These are phyloP conservation scores for Ogataea trehaloabstinens DNA, from an alignment of 805 yeast species.

Conservation along the genomic window DNA sequence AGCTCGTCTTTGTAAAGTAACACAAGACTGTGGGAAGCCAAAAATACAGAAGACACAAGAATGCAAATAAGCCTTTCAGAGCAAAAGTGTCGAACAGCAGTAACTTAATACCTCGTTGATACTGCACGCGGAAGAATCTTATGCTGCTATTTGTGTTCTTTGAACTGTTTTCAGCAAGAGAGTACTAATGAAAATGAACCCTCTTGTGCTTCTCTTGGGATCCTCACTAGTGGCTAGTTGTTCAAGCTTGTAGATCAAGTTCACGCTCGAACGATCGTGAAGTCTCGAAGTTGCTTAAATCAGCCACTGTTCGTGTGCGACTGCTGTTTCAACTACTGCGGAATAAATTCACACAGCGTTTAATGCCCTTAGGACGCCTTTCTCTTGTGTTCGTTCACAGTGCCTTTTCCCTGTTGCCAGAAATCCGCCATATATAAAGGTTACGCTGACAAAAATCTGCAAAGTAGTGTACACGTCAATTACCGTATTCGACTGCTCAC, in stretches of 20 bases:
- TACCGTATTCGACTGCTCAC: not conserved
- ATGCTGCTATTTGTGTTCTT: too few relatives aligned
- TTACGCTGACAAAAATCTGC: not conserved
- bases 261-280: too few relatives aligned
- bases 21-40: too few relatives aligned
- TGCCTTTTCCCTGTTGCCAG: not conserved
- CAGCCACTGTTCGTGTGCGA: not conserved
- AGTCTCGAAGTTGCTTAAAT: too few relatives aligned
- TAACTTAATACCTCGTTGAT: constrained; percentile 24
- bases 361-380: not conserved
- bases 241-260: not conserved
- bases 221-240: not conserved
- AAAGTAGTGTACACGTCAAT: not conserved
- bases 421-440: not conserved
- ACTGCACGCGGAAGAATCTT: too few relatives aligned
- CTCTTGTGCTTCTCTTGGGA: constrained; percentile 4
- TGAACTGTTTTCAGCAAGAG: too few relatives aligned
- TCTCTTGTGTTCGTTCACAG: not conserved
- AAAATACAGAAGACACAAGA: too few relatives aligned
- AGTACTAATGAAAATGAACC: constrained; percentile 8
- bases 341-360: not conserved
- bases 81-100: constrained; percentile 13
- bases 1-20: constrained; percentile 34
- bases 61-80: too few relatives aligned
- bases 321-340: not conserved